Conservation (phyloP, 768 basidiomycete species). For the Trametes cubensis region DNA sequence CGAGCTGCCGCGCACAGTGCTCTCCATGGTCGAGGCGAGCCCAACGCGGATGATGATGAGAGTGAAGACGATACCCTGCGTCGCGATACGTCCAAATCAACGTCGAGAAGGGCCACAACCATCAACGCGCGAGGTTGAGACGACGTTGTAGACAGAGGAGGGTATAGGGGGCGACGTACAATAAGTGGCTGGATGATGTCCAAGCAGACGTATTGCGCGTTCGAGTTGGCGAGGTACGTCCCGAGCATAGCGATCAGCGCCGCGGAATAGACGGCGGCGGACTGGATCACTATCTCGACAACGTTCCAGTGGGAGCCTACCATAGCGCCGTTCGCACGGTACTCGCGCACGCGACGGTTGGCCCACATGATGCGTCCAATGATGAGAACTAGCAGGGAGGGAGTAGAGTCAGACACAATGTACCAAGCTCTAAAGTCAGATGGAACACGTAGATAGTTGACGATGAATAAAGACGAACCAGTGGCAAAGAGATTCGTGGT, state of each 20-base stretch:
- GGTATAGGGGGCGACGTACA: too few relatives aligned
- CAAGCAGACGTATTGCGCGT: constrained; percentile 18
- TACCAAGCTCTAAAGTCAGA: too few relatives aligned
- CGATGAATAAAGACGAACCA: too few relatives aligned
- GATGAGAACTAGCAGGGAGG: constrained; percentile 16
- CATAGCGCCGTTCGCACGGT: not conserved
- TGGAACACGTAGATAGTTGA: too few relatives aligned
- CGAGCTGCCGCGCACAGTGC: not conserved
- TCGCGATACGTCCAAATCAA: not conserved
- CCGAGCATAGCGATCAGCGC: constrained; percentile 12
- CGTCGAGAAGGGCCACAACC: too few relatives aligned
- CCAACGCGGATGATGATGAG: constrained; percentile 26
- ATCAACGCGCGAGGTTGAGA: not conserved
- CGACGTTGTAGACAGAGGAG: too few relatives aligned
- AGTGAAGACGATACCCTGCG: constrained; percentile 23
- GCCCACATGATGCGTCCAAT: constrained; percentile 9
- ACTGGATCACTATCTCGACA: constrained; percentile 21
- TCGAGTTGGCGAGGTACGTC: constrained; percentile 14
- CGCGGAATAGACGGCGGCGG: constrained; percentile 20
- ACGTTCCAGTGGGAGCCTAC: constrained; percentile 8
- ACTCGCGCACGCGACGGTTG: constrained; percentile 1
- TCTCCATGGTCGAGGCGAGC: constrained; percentile 22
- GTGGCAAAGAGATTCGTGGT: constrained; percentile 20
- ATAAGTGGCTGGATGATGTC: constrained; percentile 19
- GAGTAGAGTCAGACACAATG: too few relatives aligned